Evolutionary conservation across 345 rosid genomes (phyloP).

Genomic region (Capsella bursapastoris): DNA sequence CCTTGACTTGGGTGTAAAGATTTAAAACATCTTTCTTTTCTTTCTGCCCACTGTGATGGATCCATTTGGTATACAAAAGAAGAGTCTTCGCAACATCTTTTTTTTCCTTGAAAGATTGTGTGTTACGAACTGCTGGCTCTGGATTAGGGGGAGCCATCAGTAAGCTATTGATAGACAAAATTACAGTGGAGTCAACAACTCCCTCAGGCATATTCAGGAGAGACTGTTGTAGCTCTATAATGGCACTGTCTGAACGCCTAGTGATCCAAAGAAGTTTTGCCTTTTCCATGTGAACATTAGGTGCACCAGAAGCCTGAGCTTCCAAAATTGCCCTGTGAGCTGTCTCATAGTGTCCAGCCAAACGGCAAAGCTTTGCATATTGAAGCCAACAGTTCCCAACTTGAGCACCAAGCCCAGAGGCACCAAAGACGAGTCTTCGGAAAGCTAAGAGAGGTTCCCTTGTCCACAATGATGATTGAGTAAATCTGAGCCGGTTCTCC

Average conservation of each 20-base stretch:
- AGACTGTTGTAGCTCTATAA: constrained; percentile 85
- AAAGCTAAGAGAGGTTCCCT: constrained; percentile 96
- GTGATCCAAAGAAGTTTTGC: constrained; percentile 96
- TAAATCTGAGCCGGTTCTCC: constrained; percentile 88
- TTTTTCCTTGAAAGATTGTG: constrained; percentile 67
- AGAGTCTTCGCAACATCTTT: constrained; percentile 85
- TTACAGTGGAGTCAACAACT: constrained; percentile 72
- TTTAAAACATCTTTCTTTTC: constrained; percentile 93
- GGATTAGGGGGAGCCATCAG: constrained; percentile 70
- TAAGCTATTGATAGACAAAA: constrained; percentile 75
- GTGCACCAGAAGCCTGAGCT: constrained; percentile 91
- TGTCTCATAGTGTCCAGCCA: constrained; percentile 96
- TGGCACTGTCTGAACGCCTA: constrained; percentile 87
- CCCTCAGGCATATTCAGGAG: constrained; percentile 89
- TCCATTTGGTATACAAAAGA: constrained; percentile 92
- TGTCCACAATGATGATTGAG: constrained; percentile 92
- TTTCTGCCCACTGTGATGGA: constrained; percentile 89
- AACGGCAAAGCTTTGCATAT: constrained; percentile 96
- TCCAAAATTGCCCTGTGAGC: constrained; percentile 91
- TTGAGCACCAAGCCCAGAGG: constrained; percentile 82
- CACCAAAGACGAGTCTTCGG: constrained; percentile 83
- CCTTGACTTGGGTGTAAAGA: constrained; percentile 86
- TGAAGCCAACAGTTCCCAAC: constrained; percentile 98
- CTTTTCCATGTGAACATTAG: constrained; percentile 91
- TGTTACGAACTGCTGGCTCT: constrained; percentile 59